phyloP scores from a whole-genome alignment of 2,329 filamentous ascomycete genomes.

The Drechslerella coelobrocha region DNA sequence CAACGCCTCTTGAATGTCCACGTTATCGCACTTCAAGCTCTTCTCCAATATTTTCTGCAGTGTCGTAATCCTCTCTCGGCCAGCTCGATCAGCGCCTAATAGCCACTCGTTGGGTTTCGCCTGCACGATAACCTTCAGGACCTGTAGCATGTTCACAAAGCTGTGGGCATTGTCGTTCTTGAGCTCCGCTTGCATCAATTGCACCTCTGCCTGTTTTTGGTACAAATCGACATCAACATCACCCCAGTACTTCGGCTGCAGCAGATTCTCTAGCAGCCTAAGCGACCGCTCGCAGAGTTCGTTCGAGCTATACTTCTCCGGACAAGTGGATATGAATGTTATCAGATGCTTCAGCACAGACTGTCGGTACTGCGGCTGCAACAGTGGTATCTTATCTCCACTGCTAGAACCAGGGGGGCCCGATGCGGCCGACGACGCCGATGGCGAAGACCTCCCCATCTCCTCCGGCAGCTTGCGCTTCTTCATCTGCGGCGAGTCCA shows the following conservation, averaged over 20 bases:
- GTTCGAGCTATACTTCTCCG: slow-evolving; percentile 75
- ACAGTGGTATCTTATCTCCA: slow-evolving; percentile 39
- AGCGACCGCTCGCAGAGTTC: slow-evolving; percentile 89
- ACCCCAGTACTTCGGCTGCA: slow-evolving; percentile 87
- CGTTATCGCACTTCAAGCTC: slow-evolving; percentile 82
- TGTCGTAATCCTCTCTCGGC: slow-evolving; percentile 64
- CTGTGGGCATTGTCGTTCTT: slow-evolving; percentile 67
- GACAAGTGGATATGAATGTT: slow-evolving; percentile 88
- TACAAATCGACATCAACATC: slow-evolving; percentile 92
- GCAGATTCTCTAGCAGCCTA: slow-evolving; percentile 78
- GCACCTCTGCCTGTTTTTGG: slow-evolving; percentile 78
- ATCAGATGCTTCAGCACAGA: slow-evolving; percentile 91
- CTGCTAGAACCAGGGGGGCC: slow-evolving; percentile 41
- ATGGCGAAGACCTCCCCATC: slow-evolving; percentile 51
- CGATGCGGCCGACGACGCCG: slow-evolving; percentile 27
- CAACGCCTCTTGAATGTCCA: slow-evolving; percentile 87
- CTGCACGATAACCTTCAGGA: slow-evolving; percentile 86
- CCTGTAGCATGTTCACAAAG: slow-evolving; percentile 92
- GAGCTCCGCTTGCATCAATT: slow-evolving; percentile 79
- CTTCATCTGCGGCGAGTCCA: slow-evolving; percentile 74
- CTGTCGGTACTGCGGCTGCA: slow-evolving; percentile 60
- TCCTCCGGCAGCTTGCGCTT: slow-evolving; percentile 73
- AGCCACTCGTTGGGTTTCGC: slow-evolving; percentile 92
- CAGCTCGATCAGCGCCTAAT: slow-evolving; percentile 65
- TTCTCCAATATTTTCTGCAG: slow-evolving; percentile 91